Evolutionary conservation across 148 eudicot genomes (phyloP).

Genomic region (Tetragonia tetragonoides): DNA sequence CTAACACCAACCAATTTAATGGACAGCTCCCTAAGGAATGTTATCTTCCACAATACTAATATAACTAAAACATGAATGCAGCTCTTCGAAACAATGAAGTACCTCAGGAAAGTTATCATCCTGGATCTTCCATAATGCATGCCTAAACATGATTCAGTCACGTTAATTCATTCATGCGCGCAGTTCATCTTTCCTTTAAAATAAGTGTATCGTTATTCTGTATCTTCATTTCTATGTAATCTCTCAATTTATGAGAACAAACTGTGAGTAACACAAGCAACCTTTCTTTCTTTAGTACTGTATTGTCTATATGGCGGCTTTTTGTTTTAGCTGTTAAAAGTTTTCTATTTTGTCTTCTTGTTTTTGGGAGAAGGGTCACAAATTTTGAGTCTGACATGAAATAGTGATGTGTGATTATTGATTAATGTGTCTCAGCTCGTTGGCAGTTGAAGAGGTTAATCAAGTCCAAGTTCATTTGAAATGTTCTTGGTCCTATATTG

Average conservation of each 20-base stretch:
- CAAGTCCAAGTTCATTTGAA: neutral
- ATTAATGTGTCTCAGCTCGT: neutral
- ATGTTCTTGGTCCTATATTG: too few species aligned
- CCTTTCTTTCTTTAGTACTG: too few species aligned
- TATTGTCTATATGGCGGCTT: too few species aligned
- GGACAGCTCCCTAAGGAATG: neutral
- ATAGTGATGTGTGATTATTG: neutral
- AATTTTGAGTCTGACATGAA: too few species aligned
- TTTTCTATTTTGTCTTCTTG: too few species aligned
- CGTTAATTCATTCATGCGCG: neutral
- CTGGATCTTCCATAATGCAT: neutral
- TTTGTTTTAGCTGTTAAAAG: too few species aligned
- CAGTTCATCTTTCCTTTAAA: neutral
- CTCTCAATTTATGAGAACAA: neutral
- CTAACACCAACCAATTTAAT: neutral
- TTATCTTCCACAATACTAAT: neutral
- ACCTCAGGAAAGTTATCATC: too few species aligned
- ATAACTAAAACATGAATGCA: neutral
- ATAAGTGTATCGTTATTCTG: neutral
- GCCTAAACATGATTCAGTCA: neutral
- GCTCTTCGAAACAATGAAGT: neutral
- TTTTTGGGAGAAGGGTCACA: too few species aligned
- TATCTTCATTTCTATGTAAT: neutral
- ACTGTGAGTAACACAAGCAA: too few species aligned
- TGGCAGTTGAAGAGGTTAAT: neutral